A percentile compares a stretch with the other conserved stretches of the same genome.
Conservation (phyloP, 75 land plant genomes). For the Cupressus sempervirens region DNA sequence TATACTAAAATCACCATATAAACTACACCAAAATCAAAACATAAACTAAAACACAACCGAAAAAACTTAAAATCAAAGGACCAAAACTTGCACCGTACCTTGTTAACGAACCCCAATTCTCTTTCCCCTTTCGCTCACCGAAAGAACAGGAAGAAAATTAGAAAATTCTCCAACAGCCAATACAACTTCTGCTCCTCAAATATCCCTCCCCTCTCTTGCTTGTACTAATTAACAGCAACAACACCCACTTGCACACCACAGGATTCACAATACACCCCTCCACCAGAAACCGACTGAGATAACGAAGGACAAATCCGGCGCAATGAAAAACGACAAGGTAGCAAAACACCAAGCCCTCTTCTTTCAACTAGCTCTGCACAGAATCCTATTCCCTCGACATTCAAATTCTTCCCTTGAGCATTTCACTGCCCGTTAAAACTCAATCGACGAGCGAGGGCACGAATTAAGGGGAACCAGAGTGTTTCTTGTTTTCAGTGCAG, state of each 20-base stretch:
- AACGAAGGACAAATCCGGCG: not conserved
- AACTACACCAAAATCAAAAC: not conserved
- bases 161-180: not conserved
- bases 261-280: not conserved
- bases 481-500: not conserved
- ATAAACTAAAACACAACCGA: not conserved
- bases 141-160: not conserved
- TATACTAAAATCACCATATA: not conserved
- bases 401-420: not conserved
- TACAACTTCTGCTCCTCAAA: not conserved
- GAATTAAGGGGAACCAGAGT: not conserved
- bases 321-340: not conserved
- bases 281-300: not conserved
- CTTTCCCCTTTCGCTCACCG: not conserved
- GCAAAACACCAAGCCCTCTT: not conserved
- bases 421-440: not conserved
- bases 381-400: not conserved
- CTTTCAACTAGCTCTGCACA: not conserved
- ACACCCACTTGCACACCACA: not conserved
- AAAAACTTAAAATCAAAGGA: not conserved
- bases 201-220: not conserved
- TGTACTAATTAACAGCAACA: not conserved
- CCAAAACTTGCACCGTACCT: not conserved
- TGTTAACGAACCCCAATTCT: not conserved
- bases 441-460: not conserved